Evolutionary conservation across 169 alveolate species (phyloP), one percentile per base, ranked within the genome.

Genomic region (Plasmodium billcollinsi): DNA sequence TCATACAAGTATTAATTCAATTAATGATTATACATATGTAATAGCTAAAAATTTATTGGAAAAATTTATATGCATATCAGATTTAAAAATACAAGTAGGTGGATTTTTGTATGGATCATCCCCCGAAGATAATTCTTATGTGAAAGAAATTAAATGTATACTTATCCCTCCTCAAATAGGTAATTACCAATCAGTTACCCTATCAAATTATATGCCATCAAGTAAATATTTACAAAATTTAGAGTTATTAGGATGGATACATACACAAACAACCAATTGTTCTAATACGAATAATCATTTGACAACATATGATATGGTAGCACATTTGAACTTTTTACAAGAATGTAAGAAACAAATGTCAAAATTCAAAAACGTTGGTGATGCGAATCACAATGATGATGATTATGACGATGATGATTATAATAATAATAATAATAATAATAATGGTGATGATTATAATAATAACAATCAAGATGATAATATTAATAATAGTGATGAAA

Each of bases 141-240:
- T 97, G 54, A 97, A 97, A 93, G 99, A 97, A 92, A 96, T 98
- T 49, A 96, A 96, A 54, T 96, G 99, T 72, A 95, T 98, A 93
- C 99, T 97, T n/a, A 89, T 98, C 93, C 98, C 97, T 15, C 99
- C 99, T 2, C 99, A 99, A 93, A 97, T 97, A 14, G 99, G 99
- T 7, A 97, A 98, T 59, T 99, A 98, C 88, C 96, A 97, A 88
- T 86, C 94, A 69, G 97, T 97, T 2, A 97, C 98, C 14, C 91
- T 97, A 72, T 99, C 99, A 12, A 94, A 95, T 72, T 95, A 94
- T 67, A 66, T 97, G 66, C 99, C 99, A 4, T 97, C 97, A 14
- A 98, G 97, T 73, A 97, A 96, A 69, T 96, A 97, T 88, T 90
- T 98, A 69, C 88, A 95, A 56, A 99, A 98, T 73, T 91, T 99